These are phyloP conservation scores for Cantharellus anzutake DNA, from an alignment of 768 basidiomycete species.

Conservation along the genomic window DNA sequence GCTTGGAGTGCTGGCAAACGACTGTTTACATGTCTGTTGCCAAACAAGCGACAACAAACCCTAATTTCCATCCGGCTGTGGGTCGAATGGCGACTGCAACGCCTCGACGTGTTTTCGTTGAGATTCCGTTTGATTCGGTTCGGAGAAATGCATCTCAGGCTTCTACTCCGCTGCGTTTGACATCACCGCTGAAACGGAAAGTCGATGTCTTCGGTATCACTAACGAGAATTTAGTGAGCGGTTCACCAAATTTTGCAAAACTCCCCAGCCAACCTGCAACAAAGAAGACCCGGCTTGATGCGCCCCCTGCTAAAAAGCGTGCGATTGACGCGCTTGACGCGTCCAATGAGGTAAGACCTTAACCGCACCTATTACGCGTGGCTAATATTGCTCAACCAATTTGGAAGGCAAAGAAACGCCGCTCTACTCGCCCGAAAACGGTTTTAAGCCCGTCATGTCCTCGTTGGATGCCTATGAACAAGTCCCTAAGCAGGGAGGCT, in stretches of 20 bases:
- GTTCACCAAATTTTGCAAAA: not conserved
- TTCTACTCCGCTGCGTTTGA: not conserved
- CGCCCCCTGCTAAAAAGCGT: not conserved
- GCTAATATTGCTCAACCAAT: not conserved
- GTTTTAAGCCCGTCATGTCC: not conserved
- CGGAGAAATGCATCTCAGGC: not conserved
- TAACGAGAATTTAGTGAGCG: no score
- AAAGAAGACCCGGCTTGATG: not conserved
- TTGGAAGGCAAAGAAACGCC: not conserved
- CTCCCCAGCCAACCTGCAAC: not conserved
- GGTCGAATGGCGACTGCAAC: no score
- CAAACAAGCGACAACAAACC: no score
- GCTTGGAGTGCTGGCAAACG: no score
- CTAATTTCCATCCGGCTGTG: no score
- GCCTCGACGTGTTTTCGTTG: not conserved
- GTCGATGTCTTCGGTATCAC: not conserved
- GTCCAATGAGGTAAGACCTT: not conserved
- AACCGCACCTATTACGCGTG: not conserved
- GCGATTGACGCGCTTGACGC: not conserved
- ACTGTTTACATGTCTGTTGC: no score
- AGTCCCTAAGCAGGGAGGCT: not conserved
- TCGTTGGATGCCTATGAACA: not conserved
- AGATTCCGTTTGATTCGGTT: not conserved
- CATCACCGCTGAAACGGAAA: not conserved
- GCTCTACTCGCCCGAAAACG: not conserved